These are phyloP conservation scores for Phlyctochytrium arcticum DNA, from an alignment of 192 early-diverging fungal genomes.

Conservation along the genomic window DNA sequence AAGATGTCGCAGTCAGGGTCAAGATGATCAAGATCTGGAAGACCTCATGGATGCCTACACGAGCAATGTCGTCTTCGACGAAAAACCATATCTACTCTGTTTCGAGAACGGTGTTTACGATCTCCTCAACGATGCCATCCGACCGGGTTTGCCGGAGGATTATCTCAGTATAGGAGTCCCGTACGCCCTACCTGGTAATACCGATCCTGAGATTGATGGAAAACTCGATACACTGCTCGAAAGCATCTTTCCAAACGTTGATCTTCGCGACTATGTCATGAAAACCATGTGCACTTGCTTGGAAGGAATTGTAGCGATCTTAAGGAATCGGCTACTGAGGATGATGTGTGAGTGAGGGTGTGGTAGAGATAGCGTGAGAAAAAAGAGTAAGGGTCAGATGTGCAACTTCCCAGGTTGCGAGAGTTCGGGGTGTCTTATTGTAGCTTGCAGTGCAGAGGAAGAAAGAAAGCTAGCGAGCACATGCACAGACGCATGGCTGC, in stretches of 20 bases:
- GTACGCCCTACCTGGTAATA: background rate
- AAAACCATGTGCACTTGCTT: background rate
- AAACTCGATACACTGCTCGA: background rate
- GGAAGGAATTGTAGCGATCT: background rate
- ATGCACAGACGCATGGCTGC: too few relatives aligned
- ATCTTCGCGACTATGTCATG: background rate
- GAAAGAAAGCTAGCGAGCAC: too few relatives aligned
- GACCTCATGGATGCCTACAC: background rate
- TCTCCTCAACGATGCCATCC: background rate
- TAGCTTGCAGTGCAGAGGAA: too few relatives aligned
- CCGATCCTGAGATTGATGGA: background rate
- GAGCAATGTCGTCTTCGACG: background rate
- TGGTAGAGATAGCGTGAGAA: too few relatives aligned
- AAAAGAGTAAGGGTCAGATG: too few relatives aligned
- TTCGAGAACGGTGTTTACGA: conserved; percentile 9
- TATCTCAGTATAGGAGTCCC: background rate
- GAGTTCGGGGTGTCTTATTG: too few relatives aligned
- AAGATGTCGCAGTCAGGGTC: background rate
- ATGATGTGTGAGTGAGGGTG: too few relatives aligned
- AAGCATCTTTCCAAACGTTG: background rate
- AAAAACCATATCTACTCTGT: background rate
- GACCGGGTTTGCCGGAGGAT: conserved; percentile 1
- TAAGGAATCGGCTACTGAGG: too few relatives aligned
- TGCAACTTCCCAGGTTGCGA: too few relatives aligned
- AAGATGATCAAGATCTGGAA: background rate